Evolutionary conservation across 768 basidiomycete species (phyloP).

Genomic region (Chalciporus pseudorubinellus): DNA sequence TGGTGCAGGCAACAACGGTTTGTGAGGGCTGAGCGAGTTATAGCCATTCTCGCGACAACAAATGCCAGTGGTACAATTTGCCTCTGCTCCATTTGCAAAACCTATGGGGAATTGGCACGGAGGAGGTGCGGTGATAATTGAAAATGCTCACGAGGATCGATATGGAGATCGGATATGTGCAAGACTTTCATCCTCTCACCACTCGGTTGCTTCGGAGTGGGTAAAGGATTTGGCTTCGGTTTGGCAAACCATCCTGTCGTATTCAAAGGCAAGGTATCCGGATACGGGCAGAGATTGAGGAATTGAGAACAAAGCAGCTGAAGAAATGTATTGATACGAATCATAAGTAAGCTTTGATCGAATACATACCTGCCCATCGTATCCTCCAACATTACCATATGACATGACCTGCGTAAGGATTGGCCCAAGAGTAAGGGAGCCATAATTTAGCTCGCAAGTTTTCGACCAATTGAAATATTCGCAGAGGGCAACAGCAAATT

Average conservation of each 20-base stretch:
- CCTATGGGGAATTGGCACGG: constrained; percentile 36
- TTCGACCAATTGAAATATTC: constrained; percentile 52
- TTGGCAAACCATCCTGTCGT: constrained; percentile 70
- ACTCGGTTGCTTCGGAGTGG: constrained; percentile 54
- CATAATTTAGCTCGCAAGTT: constrained; percentile 49
- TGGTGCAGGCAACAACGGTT: constrained; percentile 56
- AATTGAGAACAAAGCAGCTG: constrained; percentile 63
- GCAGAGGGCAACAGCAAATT: constrained; percentile 58
- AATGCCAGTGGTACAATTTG: constrained; percentile 62
- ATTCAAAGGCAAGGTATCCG: constrained; percentile 59
- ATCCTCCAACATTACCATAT: constrained; percentile 67
- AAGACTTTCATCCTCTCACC: constrained; percentile 69
- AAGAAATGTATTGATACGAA: not conserved
- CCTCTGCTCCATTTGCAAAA: constrained; percentile 67
- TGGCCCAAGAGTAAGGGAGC: constrained; percentile 49
- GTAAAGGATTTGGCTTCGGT: constrained; percentile 69
- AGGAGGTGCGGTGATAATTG: constrained; percentile 1
- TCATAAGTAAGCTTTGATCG: not conserved
- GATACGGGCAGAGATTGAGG: constrained; percentile 51
- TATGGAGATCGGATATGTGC: constrained; percentile 75
- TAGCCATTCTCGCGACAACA: constrained; percentile 62
- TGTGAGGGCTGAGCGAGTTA: constrained; percentile 50
- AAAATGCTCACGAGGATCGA: constrained; percentile 59
- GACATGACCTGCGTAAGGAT: constrained; percentile 70
- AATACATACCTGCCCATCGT: constrained; percentile 62